Evolutionary conservation across 2,329 filamentous ascomycete species (phyloP), one percentile per base, ranked within the genome.

Genomic region (Dactylonectria macrodidyma): DNA sequence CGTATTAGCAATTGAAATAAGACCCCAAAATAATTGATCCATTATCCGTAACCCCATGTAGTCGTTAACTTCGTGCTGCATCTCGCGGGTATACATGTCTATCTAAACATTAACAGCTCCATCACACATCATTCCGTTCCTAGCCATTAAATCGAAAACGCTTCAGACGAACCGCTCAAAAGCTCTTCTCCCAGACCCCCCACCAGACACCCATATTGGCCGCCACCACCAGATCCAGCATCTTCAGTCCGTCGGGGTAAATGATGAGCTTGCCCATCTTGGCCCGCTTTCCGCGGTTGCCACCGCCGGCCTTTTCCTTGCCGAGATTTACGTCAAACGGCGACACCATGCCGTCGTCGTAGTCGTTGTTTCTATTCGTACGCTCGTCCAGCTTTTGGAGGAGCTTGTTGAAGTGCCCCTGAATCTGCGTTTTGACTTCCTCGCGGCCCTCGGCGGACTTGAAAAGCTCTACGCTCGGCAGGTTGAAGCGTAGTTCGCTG

Each of bases 221-320:
- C 4, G 95, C 94, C 22, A 99, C 94, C 0, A 97, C 85, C 66
- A 99, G 81, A 84, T 99, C 96, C 75, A 98, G 81, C 95, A 99
- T 98, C 84, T 97, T 97, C 71, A 97, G 83, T 0, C 96, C 96
- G 76, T 97, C 95, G 63, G 95, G 91, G 74, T 95, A 90, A 44
- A 99, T 88, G 59, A 98, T 94, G 59, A 99, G 84, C 81, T 98
- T 99, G 0, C 95, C 96, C 74, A 99, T 84, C 83, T 99, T 99
- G 3, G 94, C 95, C 76, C 93, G 90, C 79, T 93, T 95, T 0
- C 95, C 95, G 51, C 92, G 88, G 77, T 93, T 92, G 0, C 95
- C 95, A 24, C 95, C 95, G 1, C 95, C 95, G 0, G 95, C 95
- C 63, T 88, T 89, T 80, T 98, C 95, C 71, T 89, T 89, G 1